phyloP scores from a whole-genome alignment of 2,329 filamentous ascomycete species.

The Fusarium decemcellulare region DNA sequence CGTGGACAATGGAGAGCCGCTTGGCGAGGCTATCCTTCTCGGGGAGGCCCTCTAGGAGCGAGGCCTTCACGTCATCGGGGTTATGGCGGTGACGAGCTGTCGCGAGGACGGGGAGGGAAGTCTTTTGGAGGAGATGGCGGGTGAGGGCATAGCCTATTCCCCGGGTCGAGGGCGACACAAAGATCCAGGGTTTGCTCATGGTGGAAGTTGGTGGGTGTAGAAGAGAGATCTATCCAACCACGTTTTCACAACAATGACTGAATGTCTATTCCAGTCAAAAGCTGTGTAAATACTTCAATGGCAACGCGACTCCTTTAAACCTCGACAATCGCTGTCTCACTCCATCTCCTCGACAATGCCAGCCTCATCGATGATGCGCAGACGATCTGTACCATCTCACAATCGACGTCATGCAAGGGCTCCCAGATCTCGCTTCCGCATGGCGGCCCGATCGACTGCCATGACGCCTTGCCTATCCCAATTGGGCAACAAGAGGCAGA shows the following conservation, averaged over 20 bases:
- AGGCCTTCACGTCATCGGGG: slow-evolving; percentile 52
- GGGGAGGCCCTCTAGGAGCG: slow-evolving; percentile 50
- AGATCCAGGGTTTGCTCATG: slow-evolving; percentile 66
- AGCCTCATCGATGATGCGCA: slow-evolving; percentile 41
- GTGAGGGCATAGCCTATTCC: slow-evolving; percentile 66
- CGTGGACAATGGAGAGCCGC: slow-evolving; percentile 56
- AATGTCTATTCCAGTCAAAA: background rate
- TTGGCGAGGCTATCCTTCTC: slow-evolving; percentile 40
- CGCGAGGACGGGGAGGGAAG: slow-evolving; percentile 63
- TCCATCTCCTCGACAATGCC: background rate
- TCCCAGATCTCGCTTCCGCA: slow-evolving; percentile 14
- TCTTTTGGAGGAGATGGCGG: slow-evolving; percentile 63
- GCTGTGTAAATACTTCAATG: background rate
- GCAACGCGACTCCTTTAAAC: background rate
- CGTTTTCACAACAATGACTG: background rate
- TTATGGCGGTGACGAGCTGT: slow-evolving; percentile 56
- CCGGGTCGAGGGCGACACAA: slow-evolving; percentile 62
- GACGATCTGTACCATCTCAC: slow-evolving; percentile 4
- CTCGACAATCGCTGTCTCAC: background rate
- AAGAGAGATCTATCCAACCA: no score
- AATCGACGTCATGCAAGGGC: slow-evolving; percentile 38
- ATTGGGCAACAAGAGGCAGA: slow-evolving; percentile 13
- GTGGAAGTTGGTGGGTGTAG: background rate
- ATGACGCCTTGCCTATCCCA: slow-evolving; percentile 9
- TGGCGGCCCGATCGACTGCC: slow-evolving; percentile 17